These are phyloP conservation scores for Coelastrella sp. DNA, from an alignment of 139 green algal species.

Conservation along the genomic window DNA sequence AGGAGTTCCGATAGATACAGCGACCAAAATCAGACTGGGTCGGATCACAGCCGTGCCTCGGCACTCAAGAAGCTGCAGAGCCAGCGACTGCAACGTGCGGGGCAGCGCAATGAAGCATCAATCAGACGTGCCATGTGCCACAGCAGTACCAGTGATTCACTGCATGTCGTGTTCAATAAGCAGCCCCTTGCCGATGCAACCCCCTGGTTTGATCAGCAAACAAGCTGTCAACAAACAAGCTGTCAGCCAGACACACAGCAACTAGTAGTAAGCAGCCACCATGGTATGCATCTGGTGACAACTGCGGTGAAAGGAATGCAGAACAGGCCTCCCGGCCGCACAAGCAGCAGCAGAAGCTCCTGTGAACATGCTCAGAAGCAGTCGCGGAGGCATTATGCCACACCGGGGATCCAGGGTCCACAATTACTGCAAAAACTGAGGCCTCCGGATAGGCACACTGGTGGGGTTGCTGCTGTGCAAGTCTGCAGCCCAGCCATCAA, in stretches of 20 bases:
- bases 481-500: too few species aligned
- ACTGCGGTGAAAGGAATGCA: slow-evolving; percentile 36
- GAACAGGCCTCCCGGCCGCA: background rate
- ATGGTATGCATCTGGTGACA: background rate
- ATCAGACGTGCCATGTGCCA: background rate
- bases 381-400: too few species aligned
- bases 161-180: too few species aligned
- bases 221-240: background rate
- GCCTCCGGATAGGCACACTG: too few species aligned
- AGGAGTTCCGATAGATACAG: too few species aligned
- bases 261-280: background rate
- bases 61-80: background rate
- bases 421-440: too few species aligned
- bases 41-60: too few species aligned
- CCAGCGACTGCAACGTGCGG: slow-evolving; percentile 13
- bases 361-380: background rate
- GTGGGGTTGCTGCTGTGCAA: too few species aligned
- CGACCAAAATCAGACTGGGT: too few species aligned
- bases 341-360: background rate
- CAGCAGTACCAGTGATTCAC: background rate
- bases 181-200: background rate
- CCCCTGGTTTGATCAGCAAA: background rate
- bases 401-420: too few species aligned
- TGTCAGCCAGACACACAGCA: background rate
- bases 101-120: background rate